Base-by-base conservation (phyloP, 2,329 filamentous ascomycete species). In the Seiridium cupressi region DNA sequence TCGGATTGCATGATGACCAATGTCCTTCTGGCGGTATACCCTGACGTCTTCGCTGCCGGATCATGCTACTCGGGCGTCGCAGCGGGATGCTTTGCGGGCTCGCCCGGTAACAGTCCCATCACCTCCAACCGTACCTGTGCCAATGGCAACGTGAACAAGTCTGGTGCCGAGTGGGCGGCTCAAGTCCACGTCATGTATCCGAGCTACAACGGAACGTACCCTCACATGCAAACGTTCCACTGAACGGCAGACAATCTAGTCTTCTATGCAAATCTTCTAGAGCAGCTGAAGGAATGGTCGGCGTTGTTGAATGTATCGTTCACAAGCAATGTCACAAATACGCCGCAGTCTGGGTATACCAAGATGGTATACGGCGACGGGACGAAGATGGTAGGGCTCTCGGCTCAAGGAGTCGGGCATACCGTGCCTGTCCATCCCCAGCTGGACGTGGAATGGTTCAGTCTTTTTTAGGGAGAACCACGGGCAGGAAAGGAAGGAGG, bases 1-100 rank as follows among this genome's bases (percentile, higher is more conserved):
- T 81, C 78, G 0, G 80, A 80, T 1, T 57, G 64, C 63, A 82
- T 82, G 77, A 81, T 82, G 79, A 79, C 79, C 46, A 81, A 82
- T 62, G 78, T 82, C 63, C 69, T 83, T 44, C 73, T 76, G 0
- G 79, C 76, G 2, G 72, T 76, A 0, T 83, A 82, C 63, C 80
- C 79, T 0, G 78, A 80, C 26, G 65, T 82, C 31, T 80, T 81
- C 68, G 72, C 71, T 3, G 79, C 77, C 9, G 77, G 76, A 1
- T 75, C 77, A 9, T 72, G 74, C 42, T 81, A 79, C 53, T 66
- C 77, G 6, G 79, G 79, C 51, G 77, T 81, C 0, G 76, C 80
- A 1, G 78, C 77, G 26, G 77, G 77, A 13, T 81, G 78, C 64
- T 78, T 80, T 59, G 53, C 57, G 13, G 55, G 55, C 13, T 62